Evolutionary conservation across 371 early-diverging fungal genomes (phyloP), one percentile per base, ranked within the genome.

Genomic region (Mucor indicus): DNA sequence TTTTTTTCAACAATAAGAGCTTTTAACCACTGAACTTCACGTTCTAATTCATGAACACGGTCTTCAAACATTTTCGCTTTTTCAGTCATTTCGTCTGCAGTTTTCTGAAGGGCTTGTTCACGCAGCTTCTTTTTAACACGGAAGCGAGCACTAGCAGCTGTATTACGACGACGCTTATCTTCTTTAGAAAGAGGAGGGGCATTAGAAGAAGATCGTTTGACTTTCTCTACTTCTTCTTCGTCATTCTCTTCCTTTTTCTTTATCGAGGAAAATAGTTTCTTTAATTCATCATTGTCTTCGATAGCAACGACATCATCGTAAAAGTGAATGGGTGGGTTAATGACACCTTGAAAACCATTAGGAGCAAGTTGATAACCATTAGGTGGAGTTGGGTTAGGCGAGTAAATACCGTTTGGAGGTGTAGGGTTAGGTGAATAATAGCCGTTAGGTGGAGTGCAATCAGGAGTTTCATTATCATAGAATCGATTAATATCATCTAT

Each of bases 101-200:
- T 87, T 25, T 75, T 78, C 60, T 93, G 92, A 15, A 95, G 73
- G 5, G 79, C 86, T 72, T 92, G 87, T 64, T 96, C 96, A 30
- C 89, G 81, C 48, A 80, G 55, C 59, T 92, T 92, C 64, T 96
- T 98, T 81, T 94, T 93, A 32, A 92, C 79, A 0, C 98, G 83
- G 80, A 98, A 98, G n/a, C 98, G 77, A 4, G 96, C 96, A 8
- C 93, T 93, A 0, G 98, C 98, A 1, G 87, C 93, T 2, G 96
- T 97, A 77, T 97, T 97, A 10, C 96, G 79, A 16, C 85, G 75
- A 16, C 97, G 84, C 67, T 95, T 95, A 61, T 95, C 96, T 43
- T 86, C 89, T 39, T 84, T 83, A 32, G 84, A 51, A 12, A 66
- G 22, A 27, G 41, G 39, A 11, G 22, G 10, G 10, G 36, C 20